Base-by-base conservation (phyloP, 2,329 filamentous ascomycete genomes). In the Fusarium drepaniforme region DNA sequence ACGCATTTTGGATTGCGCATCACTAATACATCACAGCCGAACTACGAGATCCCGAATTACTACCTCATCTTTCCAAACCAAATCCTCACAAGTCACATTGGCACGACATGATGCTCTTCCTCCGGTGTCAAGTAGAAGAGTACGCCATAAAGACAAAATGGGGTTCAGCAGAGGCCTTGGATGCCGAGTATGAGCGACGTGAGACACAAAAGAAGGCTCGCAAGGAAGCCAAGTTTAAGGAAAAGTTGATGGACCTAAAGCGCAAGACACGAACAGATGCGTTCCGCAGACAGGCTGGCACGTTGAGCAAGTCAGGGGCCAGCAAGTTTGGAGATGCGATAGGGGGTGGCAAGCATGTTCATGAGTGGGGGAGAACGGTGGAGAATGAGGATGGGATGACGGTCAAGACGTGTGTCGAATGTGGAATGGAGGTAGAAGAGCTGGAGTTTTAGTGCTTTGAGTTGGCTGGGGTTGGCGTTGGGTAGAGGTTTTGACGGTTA, bases 51-150 rank as follows among this genome's bases (percentile, higher is more conserved):
- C 90, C 91, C 67, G 93, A 96, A 18, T 87, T 99, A 2, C 88
- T 99, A 0, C 96, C 96, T 0, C 96, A 97, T 82, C 88, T 99
- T 11, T 93, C 94, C 64, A 92, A 93, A 38, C 96, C 97, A 1
- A 99, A 99, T 79, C 97, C 97, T 1, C 97, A 98, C 84, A 98
- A 98, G 82, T 92, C 93, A 0, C 95, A 96, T 68, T 99, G 95
- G 94, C 95, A 98, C 83, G 95, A 97, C 86, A 99, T 99, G 97
- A 98, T 98, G 93, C 89, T 99, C 3, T 99, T 97, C 81, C 87
- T 99, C 25, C 93, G 97, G 1, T 97, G 91, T 71, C 97, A 99
- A 81, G 94, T 99, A 3, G 97, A 99, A 81, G 95, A 95, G 67
- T 98, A 98, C 81, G 97, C 96, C 0, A 93, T 98, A 78, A 91